Conservation (phyloP, 768 basidiomycete genomes). For the Mycena filopes region DNA sequence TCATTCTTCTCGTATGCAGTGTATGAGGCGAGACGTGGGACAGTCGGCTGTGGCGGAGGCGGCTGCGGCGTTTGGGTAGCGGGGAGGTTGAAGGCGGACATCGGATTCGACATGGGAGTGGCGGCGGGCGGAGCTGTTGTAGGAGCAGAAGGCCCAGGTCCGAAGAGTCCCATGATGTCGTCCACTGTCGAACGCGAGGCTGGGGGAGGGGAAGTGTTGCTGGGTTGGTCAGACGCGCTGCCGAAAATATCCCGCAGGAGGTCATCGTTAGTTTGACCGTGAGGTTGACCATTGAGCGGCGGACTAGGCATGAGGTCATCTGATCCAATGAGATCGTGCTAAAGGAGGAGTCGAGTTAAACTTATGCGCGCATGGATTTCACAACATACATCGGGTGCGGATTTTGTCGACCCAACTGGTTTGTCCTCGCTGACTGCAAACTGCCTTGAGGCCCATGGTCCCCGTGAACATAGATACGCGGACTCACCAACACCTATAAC, state of each 20-base stretch:
- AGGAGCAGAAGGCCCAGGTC: conserved; percentile 54
- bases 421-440: conserved; percentile 91
- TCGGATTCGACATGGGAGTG: conserved; percentile 50
- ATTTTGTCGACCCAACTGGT: conserved; percentile 90
- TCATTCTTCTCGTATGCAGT: conserved; percentile 93
- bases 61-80: conserved; percentile 44
- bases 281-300: conserved; percentile 53
- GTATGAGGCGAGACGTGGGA: conserved; percentile 74
- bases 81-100: conserved; percentile 48
- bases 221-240: conserved; percentile 43
- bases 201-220: conserved; percentile 51
- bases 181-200: conserved; percentile 74
- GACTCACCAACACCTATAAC: conserved; percentile 89
- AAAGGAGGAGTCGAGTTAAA: conserved; percentile 22
- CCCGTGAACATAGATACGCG: background rate
- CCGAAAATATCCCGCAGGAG: conserved; percentile 96
- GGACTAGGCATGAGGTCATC: conserved; percentile 61
- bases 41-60: conserved; percentile 49
- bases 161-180: conserved; percentile 94
- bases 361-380: background rate
- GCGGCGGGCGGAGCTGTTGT: conserved; percentile 47
- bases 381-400: conserved; percentile 72
- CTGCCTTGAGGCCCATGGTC: conserved; percentile 9
- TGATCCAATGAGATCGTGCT: conserved; percentile 79
- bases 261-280: conserved; percentile 78